Evolutionary conservation across 1,139 yeast genomes (phyloP).

Genomic region (Kodamaea derodonti): DNA sequence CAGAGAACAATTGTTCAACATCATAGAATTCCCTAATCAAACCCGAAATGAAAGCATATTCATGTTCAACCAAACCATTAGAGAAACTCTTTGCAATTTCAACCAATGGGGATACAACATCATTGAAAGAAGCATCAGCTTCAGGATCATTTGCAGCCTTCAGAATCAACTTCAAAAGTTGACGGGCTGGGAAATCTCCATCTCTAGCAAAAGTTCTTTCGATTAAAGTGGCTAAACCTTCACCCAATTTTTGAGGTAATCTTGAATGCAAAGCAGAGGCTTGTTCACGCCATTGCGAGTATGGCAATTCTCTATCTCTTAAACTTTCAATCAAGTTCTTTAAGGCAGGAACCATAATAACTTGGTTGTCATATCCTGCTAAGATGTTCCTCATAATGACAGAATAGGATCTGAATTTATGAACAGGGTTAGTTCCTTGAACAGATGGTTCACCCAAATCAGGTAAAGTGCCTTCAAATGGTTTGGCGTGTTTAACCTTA

Average conservation of each 20-base stretch:
- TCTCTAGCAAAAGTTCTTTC: slow-evolving; percentile 64
- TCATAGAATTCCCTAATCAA: slow-evolving; percentile 69
- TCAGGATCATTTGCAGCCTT: slow-evolving; percentile 52
- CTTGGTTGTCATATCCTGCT: slow-evolving; percentile 92
- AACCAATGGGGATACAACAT: slow-evolving; percentile 67
- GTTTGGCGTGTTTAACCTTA: slow-evolving; percentile 93
- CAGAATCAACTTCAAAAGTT: slow-evolving; percentile 57
- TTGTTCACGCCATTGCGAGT: slow-evolving; percentile 84
- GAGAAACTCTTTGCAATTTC: slow-evolving; percentile 68
- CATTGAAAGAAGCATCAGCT: slow-evolving; percentile 47
- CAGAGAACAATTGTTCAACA: slow-evolving; percentile 75
- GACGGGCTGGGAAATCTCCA: slow-evolving; percentile 93
- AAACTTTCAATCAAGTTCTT: slow-evolving; percentile 67
- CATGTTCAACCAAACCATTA: slow-evolving; percentile 80
- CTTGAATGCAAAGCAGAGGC: slow-evolving; percentile 91
- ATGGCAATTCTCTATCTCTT: slow-evolving; percentile 80
- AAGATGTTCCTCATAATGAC: slow-evolving; percentile 71
- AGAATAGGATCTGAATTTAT: slow-evolving; percentile 59
- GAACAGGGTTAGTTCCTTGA: slow-evolving; percentile 80
- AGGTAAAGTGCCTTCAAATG: slow-evolving; percentile 92
- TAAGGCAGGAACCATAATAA: slow-evolving; percentile 80
- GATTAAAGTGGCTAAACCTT: slow-evolving; percentile 58
- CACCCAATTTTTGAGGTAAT: slow-evolving; percentile 74
- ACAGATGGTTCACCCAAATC: slow-evolving; percentile 79
- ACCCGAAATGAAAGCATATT: slow-evolving; percentile 66